Evolutionary conservation across 2,329 filamentous ascomycete genomes (phyloP), one percentile per base, ranked within the genome.

Genomic region (Remersonia thermophila): DNA sequence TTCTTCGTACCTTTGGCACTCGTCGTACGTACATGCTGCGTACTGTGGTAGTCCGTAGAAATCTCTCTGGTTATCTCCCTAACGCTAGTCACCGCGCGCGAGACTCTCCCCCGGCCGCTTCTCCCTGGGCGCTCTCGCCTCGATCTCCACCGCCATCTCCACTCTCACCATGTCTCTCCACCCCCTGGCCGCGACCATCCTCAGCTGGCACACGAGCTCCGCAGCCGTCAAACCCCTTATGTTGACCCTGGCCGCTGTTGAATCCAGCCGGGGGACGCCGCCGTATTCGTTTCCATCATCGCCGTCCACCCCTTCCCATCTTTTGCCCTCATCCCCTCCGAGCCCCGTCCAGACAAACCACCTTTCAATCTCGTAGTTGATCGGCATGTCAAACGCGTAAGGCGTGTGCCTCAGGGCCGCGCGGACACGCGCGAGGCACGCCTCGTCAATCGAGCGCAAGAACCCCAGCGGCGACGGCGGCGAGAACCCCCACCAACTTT

Each of bases 91-190:
- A n/a, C n/a, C n/a, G n/a, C n/a, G n/a, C n/a, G n/a, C n/a, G n/a
- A n/a, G n/a, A n/a, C n/a, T n/a, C n/a, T n/a, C n/a, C n/a, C n/a
- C n/a, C n/a, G n/a, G 13, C 7, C 11, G 16, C 20, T 16, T 36
- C 14, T 14, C 16, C 30, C 32, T 35, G 36, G 25, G 14, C 8
- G 7, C 37, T 30, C 37, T 30, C 2, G 15, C 15, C 30, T 40
- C 35, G 26, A 43, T 37, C 37, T 38, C 41, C 13, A 43, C 41
- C 17, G 15, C 32, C 41, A 43, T 43, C 5, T 38, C 37, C 2
- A 43, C 41, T 23, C 37, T 30, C 15, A 43, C 32, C 18, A 15
- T 15, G 13, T 43, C 41, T 13, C 30, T 18, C 6, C n/a, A 31
- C 8, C 41, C 37, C 27, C 41, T 27, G 20, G 4, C 11, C 28